These are phyloP conservation scores for Didymella pomorum DNA, from an alignment of 2,329 filamentous ascomycete species.

Conservation along the genomic window DNA sequence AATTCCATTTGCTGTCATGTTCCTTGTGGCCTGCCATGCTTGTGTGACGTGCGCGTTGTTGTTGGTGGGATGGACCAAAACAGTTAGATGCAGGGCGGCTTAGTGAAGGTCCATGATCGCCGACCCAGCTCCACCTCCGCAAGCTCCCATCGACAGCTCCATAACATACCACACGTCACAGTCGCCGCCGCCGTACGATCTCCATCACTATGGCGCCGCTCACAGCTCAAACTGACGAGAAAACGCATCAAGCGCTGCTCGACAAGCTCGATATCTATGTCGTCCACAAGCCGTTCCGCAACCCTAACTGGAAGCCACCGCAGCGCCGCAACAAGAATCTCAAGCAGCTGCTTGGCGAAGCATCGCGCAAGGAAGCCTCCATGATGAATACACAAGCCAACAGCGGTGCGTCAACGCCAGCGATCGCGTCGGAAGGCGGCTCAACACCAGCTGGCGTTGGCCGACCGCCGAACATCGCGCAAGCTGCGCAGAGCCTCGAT, in stretches of 20 bases:
- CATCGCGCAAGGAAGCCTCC: slow-evolving; percentile 87
- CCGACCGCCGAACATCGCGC: slow-evolving; percentile 72
- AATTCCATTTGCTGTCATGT: not conserved
- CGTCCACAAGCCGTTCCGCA: slow-evolving; percentile 88
- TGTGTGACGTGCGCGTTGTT: slow-evolving; percentile 30
- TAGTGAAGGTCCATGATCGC: slow-evolving; percentile 19
- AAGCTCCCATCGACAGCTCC: slow-evolving; percentile 24
- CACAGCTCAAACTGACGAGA: slow-evolving; percentile 77
- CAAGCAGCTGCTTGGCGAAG: slow-evolving; percentile 93
- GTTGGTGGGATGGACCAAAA: slow-evolving; percentile 39
- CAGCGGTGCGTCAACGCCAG: slow-evolving; percentile 77
- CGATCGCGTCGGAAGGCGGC: slow-evolving; percentile 48
- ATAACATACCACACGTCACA: slow-evolving; percentile 11
- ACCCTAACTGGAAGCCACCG: slow-evolving; percentile 86
- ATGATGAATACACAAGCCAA: slow-evolving; percentile 82
- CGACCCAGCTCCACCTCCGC: slow-evolving; percentile 34
- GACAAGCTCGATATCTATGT: slow-evolving; percentile 91
- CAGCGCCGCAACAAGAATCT: slow-evolving; percentile 98
- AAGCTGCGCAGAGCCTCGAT: slow-evolving; percentile 84
- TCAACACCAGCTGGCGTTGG: slow-evolving; percentile 69
- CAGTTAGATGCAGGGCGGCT: slow-evolving; percentile 33
- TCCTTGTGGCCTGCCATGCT: slow-evolving; percentile 37
- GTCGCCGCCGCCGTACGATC: not conserved
- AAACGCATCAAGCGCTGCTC: slow-evolving; percentile 81
- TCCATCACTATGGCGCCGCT: slow-evolving; percentile 62